These are phyloP conservation scores for Colletotrichum liriopes DNA, from an alignment of 2,329 filamentous ascomycete genomes.

Conservation along the genomic window DNA sequence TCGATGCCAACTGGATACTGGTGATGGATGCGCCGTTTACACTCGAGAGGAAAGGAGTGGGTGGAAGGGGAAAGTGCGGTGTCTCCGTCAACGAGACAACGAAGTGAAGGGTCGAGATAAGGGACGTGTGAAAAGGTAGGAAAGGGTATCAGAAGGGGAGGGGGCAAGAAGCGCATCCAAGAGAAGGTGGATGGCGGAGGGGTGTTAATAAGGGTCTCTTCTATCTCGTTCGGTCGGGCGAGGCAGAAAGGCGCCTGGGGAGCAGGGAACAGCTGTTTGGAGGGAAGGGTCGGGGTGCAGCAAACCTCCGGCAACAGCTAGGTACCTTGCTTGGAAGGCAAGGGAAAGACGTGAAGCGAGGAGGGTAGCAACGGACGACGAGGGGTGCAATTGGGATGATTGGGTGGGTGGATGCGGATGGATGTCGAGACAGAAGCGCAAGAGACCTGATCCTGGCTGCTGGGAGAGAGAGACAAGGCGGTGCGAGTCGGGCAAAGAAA, in stretches of 20 bases:
- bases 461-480: slow-evolving; percentile 30
- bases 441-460: slow-evolving; percentile 22
- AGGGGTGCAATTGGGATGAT: slow-evolving; percentile 40
- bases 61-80: slow-evolving; percentile 2
- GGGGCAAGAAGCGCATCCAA: slow-evolving; percentile 16
- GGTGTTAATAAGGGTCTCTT: slow-evolving; percentile 30
- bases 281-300: slow-evolving; percentile 31
- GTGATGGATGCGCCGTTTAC: slow-evolving; percentile 8
- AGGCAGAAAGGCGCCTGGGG: slow-evolving; percentile 2
- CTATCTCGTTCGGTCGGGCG: slow-evolving; percentile 18
- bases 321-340: slow-evolving; percentile 30
- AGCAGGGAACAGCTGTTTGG: slow-evolving; percentile 39
- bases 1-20: slow-evolving; percentile 24
- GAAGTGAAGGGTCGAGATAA: slow-evolving; percentile 4
- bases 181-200: slow-evolving; percentile 35
- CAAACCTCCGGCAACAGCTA: slow-evolving; percentile 28
- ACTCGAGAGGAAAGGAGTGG: not conserved
- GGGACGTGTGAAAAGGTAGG: not conserved
- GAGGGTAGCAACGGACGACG: slow-evolving; percentile 36
- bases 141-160: slow-evolving; percentile 23
- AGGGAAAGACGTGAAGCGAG: slow-evolving; percentile 25
- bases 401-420: slow-evolving; percentile 36
- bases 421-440: slow-evolving; percentile 31
- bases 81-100: slow-evolving; percentile 37
- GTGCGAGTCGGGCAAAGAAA: slow-evolving; percentile 20